These are phyloP conservation scores for Lasiodiplodia sp. DNA, from an alignment of 2,329 filamentous ascomycete genomes.

Conservation along the genomic window DNA sequence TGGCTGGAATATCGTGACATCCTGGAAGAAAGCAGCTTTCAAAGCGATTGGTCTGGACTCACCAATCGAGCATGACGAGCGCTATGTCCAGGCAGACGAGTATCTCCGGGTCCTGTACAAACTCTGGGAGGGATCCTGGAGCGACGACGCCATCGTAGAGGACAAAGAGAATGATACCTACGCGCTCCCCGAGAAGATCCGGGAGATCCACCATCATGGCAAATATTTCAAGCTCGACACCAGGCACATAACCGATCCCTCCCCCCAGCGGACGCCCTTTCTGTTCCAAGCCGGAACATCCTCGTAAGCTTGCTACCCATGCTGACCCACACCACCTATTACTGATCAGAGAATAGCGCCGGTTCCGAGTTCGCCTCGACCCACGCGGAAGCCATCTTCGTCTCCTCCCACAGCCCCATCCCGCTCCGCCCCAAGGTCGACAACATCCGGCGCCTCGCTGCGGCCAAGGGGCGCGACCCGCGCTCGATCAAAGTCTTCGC, in stretches of 20 bases:
- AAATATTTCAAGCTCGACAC: slow-evolving; percentile 60
- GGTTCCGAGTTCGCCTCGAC: slow-evolving; percentile 64
- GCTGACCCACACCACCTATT: no score
- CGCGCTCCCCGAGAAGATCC: slow-evolving; percentile 65
- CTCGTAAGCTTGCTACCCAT: slow-evolving; percentile 33
- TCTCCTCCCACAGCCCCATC: slow-evolving; percentile 61
- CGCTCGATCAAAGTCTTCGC: slow-evolving; percentile 61
- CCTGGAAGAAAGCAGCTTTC: slow-evolving; percentile 68
- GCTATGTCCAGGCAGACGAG: slow-evolving; percentile 68
- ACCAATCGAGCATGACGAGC: slow-evolving; percentile 67
- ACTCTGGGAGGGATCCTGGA: slow-evolving; percentile 64
- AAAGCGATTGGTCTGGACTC: slow-evolving; percentile 67
- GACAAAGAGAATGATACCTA: slow-evolving; percentile 64
- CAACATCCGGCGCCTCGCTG: slow-evolving; percentile 61
- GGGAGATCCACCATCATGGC: slow-evolving; percentile 67
- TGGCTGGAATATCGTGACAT: slow-evolving; percentile 73
- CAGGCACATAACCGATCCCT: slow-evolving; percentile 53
- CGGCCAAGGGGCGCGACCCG: slow-evolving; percentile 62
- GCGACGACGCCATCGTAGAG: slow-evolving; percentile 62
- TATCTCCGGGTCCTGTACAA: slow-evolving; percentile 70
- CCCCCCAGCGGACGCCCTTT: slow-evolving; percentile 50
- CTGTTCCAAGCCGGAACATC: slow-evolving; percentile 66
- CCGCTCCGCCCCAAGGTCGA: slow-evolving; percentile 60
- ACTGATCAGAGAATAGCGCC: slow-evolving; percentile 42
- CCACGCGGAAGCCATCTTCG: slow-evolving; percentile 68